phyloP scores from a whole-genome alignment of 139 green algal genomes.

The Marvania coccoides region DNA sequence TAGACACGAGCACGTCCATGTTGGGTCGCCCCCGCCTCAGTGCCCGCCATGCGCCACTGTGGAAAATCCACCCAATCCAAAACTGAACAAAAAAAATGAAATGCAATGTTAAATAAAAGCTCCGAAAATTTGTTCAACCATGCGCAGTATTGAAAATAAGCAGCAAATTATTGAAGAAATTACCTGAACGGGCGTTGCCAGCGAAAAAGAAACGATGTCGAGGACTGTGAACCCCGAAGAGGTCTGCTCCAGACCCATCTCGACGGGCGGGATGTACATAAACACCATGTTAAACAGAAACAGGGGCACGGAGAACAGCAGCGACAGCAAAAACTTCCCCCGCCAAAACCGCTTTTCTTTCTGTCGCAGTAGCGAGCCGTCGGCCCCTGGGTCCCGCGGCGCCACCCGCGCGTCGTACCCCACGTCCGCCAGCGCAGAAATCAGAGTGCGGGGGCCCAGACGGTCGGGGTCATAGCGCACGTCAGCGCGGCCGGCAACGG shows the following conservation, averaged over 20 bases:
- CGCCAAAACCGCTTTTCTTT: constrained; percentile 32
- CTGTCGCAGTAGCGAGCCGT: constrained; percentile 1
- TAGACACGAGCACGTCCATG: constrained; percentile 96
- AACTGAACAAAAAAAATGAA: too few species aligned
- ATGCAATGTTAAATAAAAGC: too few species aligned
- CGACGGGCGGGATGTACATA: constrained; percentile 35
- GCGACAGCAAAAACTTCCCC: constrained; percentile 27
- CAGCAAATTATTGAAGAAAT: too few species aligned
- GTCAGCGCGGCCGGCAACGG: constrained; percentile 1
- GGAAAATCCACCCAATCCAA: constrained; percentile 9
- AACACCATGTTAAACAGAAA: constrained; percentile 82
- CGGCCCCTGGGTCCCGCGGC: background rate
- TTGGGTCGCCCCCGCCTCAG: constrained; percentile 68
- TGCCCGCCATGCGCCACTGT: constrained; percentile 8
- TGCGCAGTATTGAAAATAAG: too few species aligned
- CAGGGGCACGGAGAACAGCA: constrained; percentile 73
- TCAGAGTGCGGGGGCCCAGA: constrained; percentile 52
- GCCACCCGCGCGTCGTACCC: constrained; percentile 29
- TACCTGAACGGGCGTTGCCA: constrained; percentile 70
- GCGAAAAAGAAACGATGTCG: constrained; percentile 66
- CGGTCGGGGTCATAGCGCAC: constrained; percentile 41
- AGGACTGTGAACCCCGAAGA: constrained; percentile 52
- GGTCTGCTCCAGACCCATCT: background rate
- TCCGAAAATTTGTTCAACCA: too few species aligned
- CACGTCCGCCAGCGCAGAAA: constrained; percentile 46